phyloP scores from a whole-genome alignment of 1,284 basidiomycete genomes.

The Fomitopsis pinicola region DNA sequence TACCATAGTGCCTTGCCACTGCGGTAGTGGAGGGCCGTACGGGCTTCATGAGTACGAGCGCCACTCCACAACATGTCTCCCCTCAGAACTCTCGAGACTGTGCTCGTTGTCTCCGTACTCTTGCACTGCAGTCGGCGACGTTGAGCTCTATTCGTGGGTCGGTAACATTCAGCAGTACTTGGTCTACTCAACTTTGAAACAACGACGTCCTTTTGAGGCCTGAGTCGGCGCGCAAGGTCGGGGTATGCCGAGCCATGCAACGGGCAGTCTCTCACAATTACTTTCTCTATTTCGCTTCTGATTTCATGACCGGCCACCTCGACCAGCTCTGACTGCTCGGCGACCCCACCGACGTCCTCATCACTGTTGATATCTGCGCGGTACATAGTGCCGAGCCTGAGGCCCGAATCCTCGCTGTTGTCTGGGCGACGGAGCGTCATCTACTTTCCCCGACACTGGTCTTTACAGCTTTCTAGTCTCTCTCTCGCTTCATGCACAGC shows the following conservation, averaged over 20 bases:
- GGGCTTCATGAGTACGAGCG: too few species aligned
- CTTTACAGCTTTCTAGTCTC: constrained; percentile 6
- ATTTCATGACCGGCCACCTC: neutral
- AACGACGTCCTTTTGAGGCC: too few species aligned
- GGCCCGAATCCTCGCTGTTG: neutral
- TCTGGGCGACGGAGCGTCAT: constrained; percentile 1
- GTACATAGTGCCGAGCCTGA: neutral
- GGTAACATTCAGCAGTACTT: too few species aligned
- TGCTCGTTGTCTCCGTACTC: too few species aligned
- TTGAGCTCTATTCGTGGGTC: too few species aligned
- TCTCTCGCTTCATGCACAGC: constrained; percentile 45
- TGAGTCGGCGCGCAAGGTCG: neutral
- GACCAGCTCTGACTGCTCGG: neutral
- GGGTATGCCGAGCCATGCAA: neutral
- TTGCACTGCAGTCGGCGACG: too few species aligned
- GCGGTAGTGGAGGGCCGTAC: too few species aligned
- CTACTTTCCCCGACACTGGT: neutral
- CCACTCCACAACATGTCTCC: too few species aligned
- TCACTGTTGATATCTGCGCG: neutral
- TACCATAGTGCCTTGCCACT: too few species aligned
- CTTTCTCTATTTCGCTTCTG: neutral
- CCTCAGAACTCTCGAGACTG: too few species aligned
- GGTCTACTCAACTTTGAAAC: too few species aligned
- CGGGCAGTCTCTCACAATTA: neutral
- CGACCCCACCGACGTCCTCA: neutral